A percentile compares a stretch with the other conserved stretches of the same genome.
phyloP scores from a whole-genome alignment of 2,329 filamentous ascomycete species.

The Colletotrichum agaves region DNA sequence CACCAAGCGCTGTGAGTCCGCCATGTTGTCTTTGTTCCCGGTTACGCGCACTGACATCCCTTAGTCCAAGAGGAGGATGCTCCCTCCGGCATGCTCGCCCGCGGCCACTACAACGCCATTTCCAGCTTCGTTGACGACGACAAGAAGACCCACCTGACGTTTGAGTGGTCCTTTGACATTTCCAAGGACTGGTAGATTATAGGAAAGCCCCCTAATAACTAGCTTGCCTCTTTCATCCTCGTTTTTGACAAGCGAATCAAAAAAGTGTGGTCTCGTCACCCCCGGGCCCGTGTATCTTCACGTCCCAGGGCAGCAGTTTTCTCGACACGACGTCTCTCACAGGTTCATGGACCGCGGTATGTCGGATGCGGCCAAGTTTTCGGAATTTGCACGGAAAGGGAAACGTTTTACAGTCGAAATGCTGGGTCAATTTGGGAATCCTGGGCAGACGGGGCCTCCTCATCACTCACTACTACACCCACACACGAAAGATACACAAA shows the following conservation, averaged over 20 bases:
- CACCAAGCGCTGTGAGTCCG: conserved; percentile 86
- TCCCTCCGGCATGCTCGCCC: conserved; percentile 87
- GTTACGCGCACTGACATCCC: conserved; percentile 23
- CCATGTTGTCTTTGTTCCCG: conserved; percentile 1
- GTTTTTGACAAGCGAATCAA: neutral
- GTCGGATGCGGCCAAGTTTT: too few relatives aligned
- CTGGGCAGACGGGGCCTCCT: neutral
- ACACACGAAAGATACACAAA: conserved; percentile 1
- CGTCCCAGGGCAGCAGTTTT: neutral
- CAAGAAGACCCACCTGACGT: conserved; percentile 87
- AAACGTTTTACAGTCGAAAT: neutral
- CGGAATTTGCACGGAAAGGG: neutral
- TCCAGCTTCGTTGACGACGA: conserved; percentile 97
- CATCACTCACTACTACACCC: conserved; percentile 10
- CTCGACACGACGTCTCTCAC: neutral
- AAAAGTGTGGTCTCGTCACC: neutral
- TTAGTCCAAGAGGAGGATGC: conserved; percentile 91
- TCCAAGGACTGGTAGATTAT: conserved; percentile 86
- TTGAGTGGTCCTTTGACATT: conserved; percentile 97
- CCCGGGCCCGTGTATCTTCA: neutral
- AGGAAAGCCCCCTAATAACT: neutral
- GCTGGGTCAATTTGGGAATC: neutral
- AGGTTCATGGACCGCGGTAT: neutral
- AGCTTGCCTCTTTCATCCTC: neutral
- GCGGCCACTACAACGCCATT: conserved; percentile 88